A percentile compares a stretch with the other conserved stretches of the same genome.
Conservation (phyloP, 306 rosid genomes). For the Medicago ruthenica region DNA sequence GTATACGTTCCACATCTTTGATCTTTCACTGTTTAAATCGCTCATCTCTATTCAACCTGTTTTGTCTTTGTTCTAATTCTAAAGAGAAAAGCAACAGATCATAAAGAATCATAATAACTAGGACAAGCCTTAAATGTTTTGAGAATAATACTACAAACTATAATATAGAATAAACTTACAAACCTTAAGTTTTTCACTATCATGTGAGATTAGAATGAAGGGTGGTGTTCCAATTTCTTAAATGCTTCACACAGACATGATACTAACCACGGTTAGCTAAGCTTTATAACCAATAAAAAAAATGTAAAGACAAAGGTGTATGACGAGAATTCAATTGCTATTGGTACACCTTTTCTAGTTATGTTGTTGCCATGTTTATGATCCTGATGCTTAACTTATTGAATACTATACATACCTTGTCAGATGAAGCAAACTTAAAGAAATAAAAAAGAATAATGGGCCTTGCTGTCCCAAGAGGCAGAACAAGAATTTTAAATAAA, state of each 20-base stretch:
- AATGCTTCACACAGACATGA: slow-evolving; percentile 52
- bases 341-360: slow-evolving; percentile 50
- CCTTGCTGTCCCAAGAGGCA: slow-evolving; percentile 68
- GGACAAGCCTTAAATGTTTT: slow-evolving; percentile 8
- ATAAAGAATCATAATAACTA: slow-evolving; percentile 32
- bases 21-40: slow-evolving; percentile 57
- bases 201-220: slow-evolving; percentile 48
- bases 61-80: slow-evolving; percentile 14
- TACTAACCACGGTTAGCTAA: slow-evolving; percentile 45
- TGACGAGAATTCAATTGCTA: slow-evolving; percentile 61
- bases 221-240: slow-evolving; percentile 45
- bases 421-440: slow-evolving; percentile 77
- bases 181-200: slow-evolving; percentile 45
- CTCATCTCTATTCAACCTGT: slow-evolving; percentile 48
- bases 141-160: slow-evolving; percentile 10
- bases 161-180: slow-evolving; percentile 42
- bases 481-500: slow-evolving; percentile 53
- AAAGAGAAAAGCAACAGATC: background rate
- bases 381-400: slow-evolving; percentile 82
- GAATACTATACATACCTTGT: slow-evolving; percentile 76
- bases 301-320: slow-evolving; percentile 73
- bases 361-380: slow-evolving; percentile 55
- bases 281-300: slow-evolving; percentile 59
- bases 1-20: slow-evolving; percentile 75
- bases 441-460: slow-evolving; percentile 70